A percentile compares a stretch with the other conserved stretches of the same genome.
Evolutionary conservation across 352 stramenopile species (phyloP).

Genomic region (Globisporangium recalcitrans): DNA sequence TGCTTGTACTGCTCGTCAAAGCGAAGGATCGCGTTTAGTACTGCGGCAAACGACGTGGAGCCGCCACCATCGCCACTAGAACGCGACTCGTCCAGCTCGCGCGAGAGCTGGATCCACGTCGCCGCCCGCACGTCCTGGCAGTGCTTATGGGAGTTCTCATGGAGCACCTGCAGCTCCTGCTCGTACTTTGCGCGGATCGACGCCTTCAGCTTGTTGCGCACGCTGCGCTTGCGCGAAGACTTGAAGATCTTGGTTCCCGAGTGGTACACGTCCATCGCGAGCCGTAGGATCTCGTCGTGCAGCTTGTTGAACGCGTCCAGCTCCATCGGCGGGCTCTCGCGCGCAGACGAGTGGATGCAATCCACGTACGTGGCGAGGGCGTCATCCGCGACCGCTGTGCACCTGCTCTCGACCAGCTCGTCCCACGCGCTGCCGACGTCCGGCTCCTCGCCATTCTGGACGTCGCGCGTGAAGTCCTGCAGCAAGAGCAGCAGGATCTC

Average conservation of each 20-base stretch:
- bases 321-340: slow-evolving; percentile 56
- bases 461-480: slow-evolving; percentile 24
- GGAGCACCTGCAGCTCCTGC: slow-evolving; percentile 34
- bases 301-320: slow-evolving; percentile 57
- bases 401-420: slow-evolving; percentile 56
- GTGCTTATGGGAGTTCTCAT: slow-evolving; percentile 38
- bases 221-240: slow-evolving; percentile 32
- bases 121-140: slow-evolving; percentile 37
- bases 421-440: slow-evolving; percentile 68
- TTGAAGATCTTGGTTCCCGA: slow-evolving; percentile 27
- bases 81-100: slow-evolving; percentile 1
- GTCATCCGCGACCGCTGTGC: slow-evolving; percentile 42
- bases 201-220: slow-evolving; percentile 48
- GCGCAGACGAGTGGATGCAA: slow-evolving; percentile 55
- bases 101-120: slow-evolving; percentile 39
- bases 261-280: slow-evolving; percentile 70
- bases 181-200: slow-evolving; percentile 39
- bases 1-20: slow-evolving; percentile 52
- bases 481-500: slow-evolving; percentile 46
- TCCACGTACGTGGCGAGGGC: slow-evolving; percentile 69
- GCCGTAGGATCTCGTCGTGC: slow-evolving; percentile 61
- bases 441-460: slow-evolving; percentile 25
- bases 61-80: background rate
- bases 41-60: slow-evolving; percentile 28
- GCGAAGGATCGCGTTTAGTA: slow-evolving; percentile 38